Base-by-base conservation (phyloP, 1,284 basidiomycete genomes). In the Amylostereum chailletii region DNA sequence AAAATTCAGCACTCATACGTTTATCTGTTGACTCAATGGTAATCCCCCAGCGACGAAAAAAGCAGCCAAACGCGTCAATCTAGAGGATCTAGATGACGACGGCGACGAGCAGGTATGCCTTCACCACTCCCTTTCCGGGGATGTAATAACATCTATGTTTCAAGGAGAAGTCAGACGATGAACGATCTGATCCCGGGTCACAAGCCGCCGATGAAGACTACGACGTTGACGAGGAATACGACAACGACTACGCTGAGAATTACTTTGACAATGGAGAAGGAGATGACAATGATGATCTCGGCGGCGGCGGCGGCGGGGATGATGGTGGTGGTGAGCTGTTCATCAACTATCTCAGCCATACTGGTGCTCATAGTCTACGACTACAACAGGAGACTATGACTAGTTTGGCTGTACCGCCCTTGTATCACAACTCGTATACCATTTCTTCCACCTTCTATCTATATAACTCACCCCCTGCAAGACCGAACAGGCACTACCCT, bases 221-320 rank as follows among this genome's bases (percentile, higher is more conserved):
- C 60, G 87, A 90, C 54, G 85, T 86, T 34, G 86, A 90, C 38
- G 86, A 89, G 60, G 86, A 89, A 62, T 87, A 86, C 56, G 86
- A 90, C 64, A 89, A 90, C 54, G 86, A 90, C 55, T 90, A 90
- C 54, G 87, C 83, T 1, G 83, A 85, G 53, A 86, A 90, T 60
- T 90, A 90, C 71, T 90, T 90, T 62, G 87, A 90, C 62, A 89
- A 88, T 52, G 86, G 86, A 29, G 87, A 90, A 64, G 81, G 72
- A 3, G 86, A 90, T 49, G 85, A 90, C 58, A 64, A 76, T 48
- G 87, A 90, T 57, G 81, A 87, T 57, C 65, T 86, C 7, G 86
- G 83, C 6, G 86, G 75, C 9, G 84, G 79, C 1, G 80, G 66
- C 2, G 75, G 73, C n/a, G 84, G 72, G 11, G 83, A 72, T 11